Percentiles rank a stretch among this genome's conserved stretches.
Evolutionary conservation across 2,329 filamentous ascomycete genomes (phyloP).

Genomic region (Cladophialophora immunda): DNA sequence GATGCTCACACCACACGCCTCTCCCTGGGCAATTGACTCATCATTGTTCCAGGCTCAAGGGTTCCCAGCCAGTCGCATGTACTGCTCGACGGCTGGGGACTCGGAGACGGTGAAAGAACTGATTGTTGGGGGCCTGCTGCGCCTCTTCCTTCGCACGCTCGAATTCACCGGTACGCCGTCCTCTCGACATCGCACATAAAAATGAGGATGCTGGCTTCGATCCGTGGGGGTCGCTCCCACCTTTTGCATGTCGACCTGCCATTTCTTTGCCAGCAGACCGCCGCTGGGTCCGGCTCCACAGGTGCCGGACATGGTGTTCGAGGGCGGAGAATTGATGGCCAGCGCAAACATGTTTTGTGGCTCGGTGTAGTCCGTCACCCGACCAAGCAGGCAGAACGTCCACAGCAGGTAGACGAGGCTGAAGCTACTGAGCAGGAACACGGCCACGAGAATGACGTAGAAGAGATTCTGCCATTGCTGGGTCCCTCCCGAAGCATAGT

Average conservation of each 20-base stretch:
- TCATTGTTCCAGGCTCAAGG: not conserved
- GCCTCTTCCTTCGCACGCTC: constrained; percentile 2
- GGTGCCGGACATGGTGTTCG: constrained; percentile 59
- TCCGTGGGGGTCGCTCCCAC: constrained; percentile 44
- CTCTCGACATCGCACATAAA: constrained; percentile 32
- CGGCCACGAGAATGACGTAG: constrained; percentile 70
- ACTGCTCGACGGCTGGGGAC: constrained; percentile 20
- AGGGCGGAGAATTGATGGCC: constrained; percentile 64
- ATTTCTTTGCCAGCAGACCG: constrained; percentile 57
- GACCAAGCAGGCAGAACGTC: constrained; percentile 55
- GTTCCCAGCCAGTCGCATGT: constrained; percentile 14
- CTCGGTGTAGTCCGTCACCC: constrained; percentile 81
- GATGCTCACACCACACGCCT: not conserved
- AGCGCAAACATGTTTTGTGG: constrained; percentile 78
- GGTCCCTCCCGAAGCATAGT: constrained; percentile 74
- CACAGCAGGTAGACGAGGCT: constrained; percentile 17
- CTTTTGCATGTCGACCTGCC: constrained; percentile 57
- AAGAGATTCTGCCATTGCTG: constrained; percentile 71
- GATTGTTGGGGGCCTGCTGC: constrained; percentile 9
- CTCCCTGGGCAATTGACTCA: not conserved
- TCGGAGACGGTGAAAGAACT: constrained; percentile 9
- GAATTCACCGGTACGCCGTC: constrained; percentile 16
- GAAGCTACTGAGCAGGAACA: constrained; percentile 71
- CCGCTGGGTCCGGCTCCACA: constrained; percentile 64
- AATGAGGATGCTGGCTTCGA: constrained; percentile 32